phyloP scores from a whole-genome alignment of 1,284 basidiomycete species.

The Singerocomus inundabilis region DNA sequence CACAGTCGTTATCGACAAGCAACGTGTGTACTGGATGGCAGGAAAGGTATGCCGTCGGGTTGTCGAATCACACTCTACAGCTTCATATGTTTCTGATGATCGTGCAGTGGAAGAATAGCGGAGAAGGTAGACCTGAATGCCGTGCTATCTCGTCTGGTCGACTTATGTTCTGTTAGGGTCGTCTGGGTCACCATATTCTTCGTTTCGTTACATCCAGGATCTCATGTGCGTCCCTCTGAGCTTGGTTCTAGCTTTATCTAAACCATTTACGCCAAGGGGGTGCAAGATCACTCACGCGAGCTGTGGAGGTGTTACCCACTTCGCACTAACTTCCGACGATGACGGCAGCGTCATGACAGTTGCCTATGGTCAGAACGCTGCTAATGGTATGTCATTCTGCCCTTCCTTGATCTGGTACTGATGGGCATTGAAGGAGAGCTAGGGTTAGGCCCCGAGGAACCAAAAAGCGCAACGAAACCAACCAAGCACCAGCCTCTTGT shows the following conservation, averaged over 20 bases:
- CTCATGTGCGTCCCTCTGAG: slow-evolving; percentile 52
- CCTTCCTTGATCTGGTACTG: background rate
- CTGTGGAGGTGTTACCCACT: slow-evolving; percentile 90
- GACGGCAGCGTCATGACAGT: slow-evolving; percentile 78
- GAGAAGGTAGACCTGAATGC: slow-evolving; percentile 61
- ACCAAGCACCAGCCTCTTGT: slow-evolving; percentile 66
- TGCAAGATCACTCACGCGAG: slow-evolving; percentile 68
- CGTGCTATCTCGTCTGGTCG: background rate
- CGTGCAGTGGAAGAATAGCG: slow-evolving; percentile 84
- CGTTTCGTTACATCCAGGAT: slow-evolving; percentile 79
- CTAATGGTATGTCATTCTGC: slow-evolving; percentile 51
- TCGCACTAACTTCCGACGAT: slow-evolving; percentile 70
- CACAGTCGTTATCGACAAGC: slow-evolving; percentile 81
- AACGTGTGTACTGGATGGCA: slow-evolving; percentile 82
- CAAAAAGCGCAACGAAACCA: slow-evolving; percentile 88
- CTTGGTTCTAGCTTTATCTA: background rate
- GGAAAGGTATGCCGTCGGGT: slow-evolving; percentile 56
- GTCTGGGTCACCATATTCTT: slow-evolving; percentile 77
- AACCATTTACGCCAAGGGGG: slow-evolving; percentile 44
- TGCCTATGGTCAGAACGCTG: slow-evolving; percentile 81
- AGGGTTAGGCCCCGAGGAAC: slow-evolving; percentile 75
- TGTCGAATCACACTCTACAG: background rate
- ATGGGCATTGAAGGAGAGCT: slow-evolving; percentile 57
- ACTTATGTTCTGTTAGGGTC: slow-evolving; percentile 49
- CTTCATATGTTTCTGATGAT: slow-evolving; percentile 18